Evolutionary conservation across 345 rosid species (phyloP).

Genomic region (Reutealis trisperma): DNA sequence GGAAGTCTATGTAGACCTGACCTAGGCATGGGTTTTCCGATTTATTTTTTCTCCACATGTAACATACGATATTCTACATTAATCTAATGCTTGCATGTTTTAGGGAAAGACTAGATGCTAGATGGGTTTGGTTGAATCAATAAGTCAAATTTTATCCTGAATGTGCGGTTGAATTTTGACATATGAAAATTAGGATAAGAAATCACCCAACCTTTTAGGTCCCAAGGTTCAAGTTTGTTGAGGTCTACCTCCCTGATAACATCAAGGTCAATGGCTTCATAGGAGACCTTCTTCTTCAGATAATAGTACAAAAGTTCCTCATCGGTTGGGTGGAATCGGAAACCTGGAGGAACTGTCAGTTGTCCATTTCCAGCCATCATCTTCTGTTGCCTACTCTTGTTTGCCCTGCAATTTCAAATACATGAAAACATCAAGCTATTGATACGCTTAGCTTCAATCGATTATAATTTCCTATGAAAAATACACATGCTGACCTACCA

Average conservation of each 20-base stretch:
- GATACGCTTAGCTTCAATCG: background rate
- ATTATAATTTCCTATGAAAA: background rate
- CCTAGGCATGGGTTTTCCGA: no score
- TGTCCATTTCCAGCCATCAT: constrained; percentile 72
- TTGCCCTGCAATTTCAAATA: constrained; percentile 5
- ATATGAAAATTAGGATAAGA: no score
- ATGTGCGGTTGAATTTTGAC: no score
- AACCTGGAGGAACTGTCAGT: constrained; percentile 91
- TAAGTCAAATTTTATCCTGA: no score
- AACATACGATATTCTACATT: no score
- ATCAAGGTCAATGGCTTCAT: constrained; percentile 90
- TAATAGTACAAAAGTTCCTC: constrained; percentile 95
- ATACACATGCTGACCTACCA: background rate
- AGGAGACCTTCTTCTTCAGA: constrained; percentile 91
- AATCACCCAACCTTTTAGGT: constrained; percentile 69
- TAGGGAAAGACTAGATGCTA: background rate
- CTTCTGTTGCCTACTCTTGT: background rate
- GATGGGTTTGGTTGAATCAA: background rate
- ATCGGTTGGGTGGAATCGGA: constrained; percentile 93
- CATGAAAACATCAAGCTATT: background rate
- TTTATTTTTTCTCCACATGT: no score
- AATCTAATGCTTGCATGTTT: no score
- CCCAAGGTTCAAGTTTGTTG: constrained; percentile 99
- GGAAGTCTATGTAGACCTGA: no score
- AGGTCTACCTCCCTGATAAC: constrained; percentile 97